Base-by-base conservation (phyloP, 208 protist genomes). In the Acanthamoeba royreba region DNA sequence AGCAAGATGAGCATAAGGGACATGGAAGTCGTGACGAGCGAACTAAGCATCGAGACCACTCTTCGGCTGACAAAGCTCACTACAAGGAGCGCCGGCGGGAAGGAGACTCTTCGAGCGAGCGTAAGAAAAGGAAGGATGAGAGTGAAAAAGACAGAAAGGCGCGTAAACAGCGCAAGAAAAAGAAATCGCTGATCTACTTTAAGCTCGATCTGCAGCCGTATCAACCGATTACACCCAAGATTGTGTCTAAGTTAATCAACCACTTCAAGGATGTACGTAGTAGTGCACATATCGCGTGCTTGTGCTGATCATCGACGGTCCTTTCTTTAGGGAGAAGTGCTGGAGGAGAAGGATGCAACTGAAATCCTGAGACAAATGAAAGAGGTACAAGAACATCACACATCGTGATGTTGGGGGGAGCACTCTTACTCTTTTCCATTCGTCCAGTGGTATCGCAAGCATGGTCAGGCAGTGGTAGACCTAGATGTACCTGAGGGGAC, bases 191-290 rank as follows among this genome's bases (percentile, higher is more conserved):
- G 17, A 8, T 53, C 19, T 85, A 85, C 43, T 85, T 85, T 45
- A 85, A 85, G 74, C 2, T 85, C 38, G 74, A 85, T 45, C 43
- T 85, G 42, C 74, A 85, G 74, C 74, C 74, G 0, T 45, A 85
- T 28, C 74, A 85, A 19, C 43, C 74, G 43, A 85, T 85, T 45
- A 85, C 74, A 5, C 43, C 74, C 74, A 85, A 85, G 74, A 53
- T 85, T 45, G 74, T 85, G 13, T 85, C 74, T 0, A 85, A 85
- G 74, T 45, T 85, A 38, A 85, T 85, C 43, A 85, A 85, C 74
- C 74, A 85, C n/a, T 85, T 85, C 38, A 85, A 85, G 74, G 74
- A 85, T 11, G 74, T 85, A 85, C 74, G 74, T n/a, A n/a, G n/a
- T n/a, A n/a, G n/a, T n/a, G n/a, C n/a, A n/a, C n/a, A 19, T 13